These are phyloP conservation scores for Blastobotrys petasosporus DNA, from an alignment of 1,139 yeast genomes.

Conservation along the genomic window DNA sequence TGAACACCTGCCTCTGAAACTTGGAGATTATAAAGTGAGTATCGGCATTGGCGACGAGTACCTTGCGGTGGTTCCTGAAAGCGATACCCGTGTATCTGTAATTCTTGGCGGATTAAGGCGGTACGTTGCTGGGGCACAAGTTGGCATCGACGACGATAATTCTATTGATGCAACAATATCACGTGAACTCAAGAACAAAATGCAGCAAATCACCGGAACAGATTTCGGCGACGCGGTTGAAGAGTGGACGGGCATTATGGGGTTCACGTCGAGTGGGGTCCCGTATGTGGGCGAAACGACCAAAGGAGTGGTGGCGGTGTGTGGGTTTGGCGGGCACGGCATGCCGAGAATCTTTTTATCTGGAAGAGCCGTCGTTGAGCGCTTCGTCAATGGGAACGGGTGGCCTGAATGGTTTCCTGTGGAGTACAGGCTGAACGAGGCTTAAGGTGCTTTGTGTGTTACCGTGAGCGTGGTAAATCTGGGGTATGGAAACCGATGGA, in stretches of 20 bases:
- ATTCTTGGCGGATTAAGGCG: conserved; percentile 30
- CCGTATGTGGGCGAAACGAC: conserved; percentile 21
- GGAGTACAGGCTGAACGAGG: conserved; percentile 10
- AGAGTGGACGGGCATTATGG: conserved; percentile 42
- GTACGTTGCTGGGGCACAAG: conserved; percentile 18
- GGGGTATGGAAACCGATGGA: too few species aligned
- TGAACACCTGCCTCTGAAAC: conserved; percentile 4
- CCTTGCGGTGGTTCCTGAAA: conserved; percentile 11
- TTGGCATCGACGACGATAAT: conserved; percentile 20
- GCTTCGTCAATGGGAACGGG: conserved; percentile 11
- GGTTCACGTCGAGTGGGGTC: conserved; percentile 39
- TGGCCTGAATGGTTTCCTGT: conserved; percentile 26
- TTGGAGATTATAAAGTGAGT: conserved; percentile 3
- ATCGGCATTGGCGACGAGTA: conserved; percentile 14
- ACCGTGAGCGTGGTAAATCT: too few species aligned
- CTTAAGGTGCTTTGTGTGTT: too few species aligned
- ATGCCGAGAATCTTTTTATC: conserved; percentile 40
- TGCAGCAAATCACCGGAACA: conserved; percentile 19
- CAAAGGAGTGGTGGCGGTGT: conserved; percentile 32
- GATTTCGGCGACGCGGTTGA: conserved; percentile 17
- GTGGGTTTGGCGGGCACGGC: conserved; percentile 46
- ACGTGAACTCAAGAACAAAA: conserved; percentile 17
- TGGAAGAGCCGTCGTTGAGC: conserved; percentile 24
- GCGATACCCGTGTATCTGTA: conserved; percentile 7
- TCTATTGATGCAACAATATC: conserved; percentile 17